Base-by-base conservation (phyloP, 805 yeast genomes). In the Metschnikowia lachancei region DNA sequence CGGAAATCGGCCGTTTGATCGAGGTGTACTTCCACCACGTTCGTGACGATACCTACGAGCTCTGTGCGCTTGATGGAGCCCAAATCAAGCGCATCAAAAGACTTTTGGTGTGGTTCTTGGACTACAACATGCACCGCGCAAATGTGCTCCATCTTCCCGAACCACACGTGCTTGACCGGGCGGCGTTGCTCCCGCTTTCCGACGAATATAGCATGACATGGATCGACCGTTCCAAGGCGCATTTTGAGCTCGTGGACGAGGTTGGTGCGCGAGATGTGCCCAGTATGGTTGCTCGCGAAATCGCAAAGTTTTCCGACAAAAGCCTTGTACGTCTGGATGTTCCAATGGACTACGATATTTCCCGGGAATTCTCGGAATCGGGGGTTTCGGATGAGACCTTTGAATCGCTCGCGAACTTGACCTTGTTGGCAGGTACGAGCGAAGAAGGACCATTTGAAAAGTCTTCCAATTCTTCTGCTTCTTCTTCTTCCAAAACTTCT, bases 91-190 rank as follows among this genome's bases (percentile, higher is more conserved):
- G 72, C 10, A 66, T 67, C 16, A 70, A 69, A 49, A 55, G 76
- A 38, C 59, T 72, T 17, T 49, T 74, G 28, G 49, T 70, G 41
- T 71, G 77, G 77, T 46, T 57, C 18, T 56, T 73, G 41, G 63
- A 70, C 52, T 65, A 58, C 52, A 67, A 66, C 44, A 50, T 60
- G 24, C 70, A 65, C 43, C 35, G 51, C 18, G 49, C 47, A 7
- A 56, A 57, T 28, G 28, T 36, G 13, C 46, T 67, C 20, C 46
- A 50, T 19, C 41, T 66, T 4, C 61, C 64, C 1, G 26, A 37
- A 2, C 18, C 28, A 2, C 50, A 47, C 1, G 36, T 42, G 18
- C 20, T 51, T 5, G 48, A 46, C 0, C 18, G 43, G 9, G 35
- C 42, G 4, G 37, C 42, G 3, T 52, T 59, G 20, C 20, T 66